These are phyloP conservation scores for Lasiosphaeriaceae sp. DNA, from an alignment of 495 filamentous ascomycete species.

Conservation along the genomic window DNA sequence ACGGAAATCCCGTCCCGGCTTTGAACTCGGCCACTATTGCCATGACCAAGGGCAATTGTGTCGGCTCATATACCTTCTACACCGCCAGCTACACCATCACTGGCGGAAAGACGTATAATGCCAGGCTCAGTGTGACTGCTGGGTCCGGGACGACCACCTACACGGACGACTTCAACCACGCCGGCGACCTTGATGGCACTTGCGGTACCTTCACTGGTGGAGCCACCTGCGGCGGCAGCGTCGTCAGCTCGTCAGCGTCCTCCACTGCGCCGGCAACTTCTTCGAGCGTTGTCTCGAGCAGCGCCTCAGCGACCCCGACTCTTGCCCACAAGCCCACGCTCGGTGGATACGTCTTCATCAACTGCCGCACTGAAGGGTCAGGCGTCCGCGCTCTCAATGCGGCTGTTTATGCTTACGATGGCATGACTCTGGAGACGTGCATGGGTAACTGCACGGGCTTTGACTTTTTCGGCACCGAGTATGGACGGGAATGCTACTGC, in stretches of 20 bases:
- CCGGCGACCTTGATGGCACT: slow-evolving; percentile 35
- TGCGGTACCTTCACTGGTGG: slow-evolving; percentile 30
- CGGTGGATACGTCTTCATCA: slow-evolving; percentile 38
- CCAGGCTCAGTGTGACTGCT: slow-evolving; percentile 45
- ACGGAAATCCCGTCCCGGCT: slow-evolving; percentile 43
- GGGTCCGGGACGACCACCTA: slow-evolving; percentile 34
- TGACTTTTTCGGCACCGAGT: slow-evolving; percentile 47
- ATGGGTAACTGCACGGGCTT: slow-evolving; percentile 44
- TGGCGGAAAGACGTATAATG: slow-evolving; percentile 43
- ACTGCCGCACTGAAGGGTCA: slow-evolving; percentile 46
- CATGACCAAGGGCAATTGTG: slow-evolving; percentile 47
- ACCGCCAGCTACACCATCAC: slow-evolving; percentile 42
- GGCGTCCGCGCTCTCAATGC: slow-evolving; percentile 36
- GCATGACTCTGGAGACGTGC: slow-evolving; percentile 49
- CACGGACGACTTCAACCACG: slow-evolving; percentile 39
- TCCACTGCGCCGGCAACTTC: slow-evolving; percentile 23
- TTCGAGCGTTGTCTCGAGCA: slow-evolving; percentile 11
- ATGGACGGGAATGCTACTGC: slow-evolving; percentile 50
- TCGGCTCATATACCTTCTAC: slow-evolving; percentile 53
- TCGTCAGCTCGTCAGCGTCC: slow-evolving; percentile 19
- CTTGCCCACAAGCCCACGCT: slow-evolving; percentile 30
- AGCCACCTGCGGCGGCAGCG: slow-evolving; percentile 21
- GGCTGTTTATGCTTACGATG: slow-evolving; percentile 39
- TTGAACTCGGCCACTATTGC: slow-evolving; percentile 38
- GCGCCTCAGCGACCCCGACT: slow-evolving; percentile 28